phyloP scores from a whole-genome alignment of 371 early-diverging fungal genomes.

The Mortierella sp. region DNA sequence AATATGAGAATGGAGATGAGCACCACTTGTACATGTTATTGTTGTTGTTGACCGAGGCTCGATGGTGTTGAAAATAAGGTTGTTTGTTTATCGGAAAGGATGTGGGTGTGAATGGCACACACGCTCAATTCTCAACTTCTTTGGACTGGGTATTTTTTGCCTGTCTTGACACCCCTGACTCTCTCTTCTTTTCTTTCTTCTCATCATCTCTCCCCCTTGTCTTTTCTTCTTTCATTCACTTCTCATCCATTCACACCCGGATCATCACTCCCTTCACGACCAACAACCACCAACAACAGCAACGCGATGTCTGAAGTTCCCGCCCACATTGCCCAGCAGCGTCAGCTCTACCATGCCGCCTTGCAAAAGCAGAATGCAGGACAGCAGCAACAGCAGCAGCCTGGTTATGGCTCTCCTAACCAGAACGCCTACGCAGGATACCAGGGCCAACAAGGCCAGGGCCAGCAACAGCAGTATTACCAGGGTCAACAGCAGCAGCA shows the following conservation, averaged over 20 bases:
- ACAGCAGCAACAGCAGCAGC: slow-evolving; percentile 27
- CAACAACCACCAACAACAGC: not conserved
- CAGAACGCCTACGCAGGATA: slow-evolving; percentile 32
- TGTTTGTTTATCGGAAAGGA: not conserved
- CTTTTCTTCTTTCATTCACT: not conserved
- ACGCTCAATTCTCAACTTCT: not conserved
- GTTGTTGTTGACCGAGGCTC: too few relatives aligned
- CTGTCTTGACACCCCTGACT: not conserved
- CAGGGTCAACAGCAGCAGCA: slow-evolving; percentile 34
- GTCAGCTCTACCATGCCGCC: slow-evolving; percentile 51
- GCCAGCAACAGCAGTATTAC: slow-evolving; percentile 28
- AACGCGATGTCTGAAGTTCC: slow-evolving; percentile 48
- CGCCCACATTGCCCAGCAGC: slow-evolving; percentile 54
- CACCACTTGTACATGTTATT: too few relatives aligned
- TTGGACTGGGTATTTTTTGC: not conserved
- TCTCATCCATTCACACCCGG: not conserved
- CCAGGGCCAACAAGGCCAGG: slow-evolving; percentile 19
- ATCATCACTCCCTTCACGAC: not conserved
- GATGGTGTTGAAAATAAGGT: not conserved
- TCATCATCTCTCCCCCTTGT: not conserved
- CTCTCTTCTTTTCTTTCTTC: not conserved
- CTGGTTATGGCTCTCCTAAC: slow-evolving; percentile 15
- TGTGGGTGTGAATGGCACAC: too few relatives aligned
- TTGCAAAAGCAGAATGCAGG: slow-evolving; percentile 52
- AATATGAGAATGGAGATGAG: not conserved